These are phyloP conservation scores for Pyrenophora graminea DNA, from an alignment of 2,329 filamentous ascomycete genomes.

Conservation along the genomic window DNA sequence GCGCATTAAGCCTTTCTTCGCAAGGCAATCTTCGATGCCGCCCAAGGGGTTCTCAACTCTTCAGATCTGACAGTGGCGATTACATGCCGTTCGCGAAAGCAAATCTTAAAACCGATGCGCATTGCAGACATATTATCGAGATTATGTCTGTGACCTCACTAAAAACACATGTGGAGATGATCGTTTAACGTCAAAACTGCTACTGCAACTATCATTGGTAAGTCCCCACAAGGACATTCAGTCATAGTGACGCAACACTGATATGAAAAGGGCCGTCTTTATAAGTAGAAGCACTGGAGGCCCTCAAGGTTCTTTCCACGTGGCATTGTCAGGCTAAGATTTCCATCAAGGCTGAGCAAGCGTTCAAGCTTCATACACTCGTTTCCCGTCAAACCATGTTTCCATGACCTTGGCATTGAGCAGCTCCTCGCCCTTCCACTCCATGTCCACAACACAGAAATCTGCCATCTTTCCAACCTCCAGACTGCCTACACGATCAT, in stretches of 20 bases:
- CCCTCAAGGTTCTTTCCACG: not conserved
- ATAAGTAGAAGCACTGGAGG: too few relatives aligned
- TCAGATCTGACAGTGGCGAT: not conserved
- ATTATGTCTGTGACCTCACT: too few relatives aligned
- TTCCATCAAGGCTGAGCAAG: not conserved
- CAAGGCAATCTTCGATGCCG: not conserved
- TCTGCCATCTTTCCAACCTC: conserved; percentile 61
- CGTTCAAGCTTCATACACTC: conserved; percentile 24
- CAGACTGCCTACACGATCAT: conserved; percentile 59
- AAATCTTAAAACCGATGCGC: too few relatives aligned
- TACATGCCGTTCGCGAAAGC: too few relatives aligned
- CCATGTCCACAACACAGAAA: conserved; percentile 60
- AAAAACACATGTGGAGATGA: too few relatives aligned
- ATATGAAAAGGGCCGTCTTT: too few relatives aligned
- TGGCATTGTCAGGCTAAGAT: not conserved
- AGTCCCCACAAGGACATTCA: too few relatives aligned
- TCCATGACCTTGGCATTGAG: conserved; percentile 53
- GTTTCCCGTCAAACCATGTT: conserved; percentile 59
- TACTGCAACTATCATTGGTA: too few relatives aligned
- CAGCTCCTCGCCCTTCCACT: conserved; percentile 54
- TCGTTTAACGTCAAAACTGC: too few relatives aligned
- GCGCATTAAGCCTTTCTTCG: not conserved
- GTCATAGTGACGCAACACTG: too few relatives aligned
- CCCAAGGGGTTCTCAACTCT: not conserved
- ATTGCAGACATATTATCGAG: too few relatives aligned